A percentile compares a stretch with the other conserved stretches of the same genome.
These are phyloP conservation scores for Penicillium sp. DNA, from an alignment of 2,329 filamentous ascomycete genomes.

Conservation along the genomic window DNA sequence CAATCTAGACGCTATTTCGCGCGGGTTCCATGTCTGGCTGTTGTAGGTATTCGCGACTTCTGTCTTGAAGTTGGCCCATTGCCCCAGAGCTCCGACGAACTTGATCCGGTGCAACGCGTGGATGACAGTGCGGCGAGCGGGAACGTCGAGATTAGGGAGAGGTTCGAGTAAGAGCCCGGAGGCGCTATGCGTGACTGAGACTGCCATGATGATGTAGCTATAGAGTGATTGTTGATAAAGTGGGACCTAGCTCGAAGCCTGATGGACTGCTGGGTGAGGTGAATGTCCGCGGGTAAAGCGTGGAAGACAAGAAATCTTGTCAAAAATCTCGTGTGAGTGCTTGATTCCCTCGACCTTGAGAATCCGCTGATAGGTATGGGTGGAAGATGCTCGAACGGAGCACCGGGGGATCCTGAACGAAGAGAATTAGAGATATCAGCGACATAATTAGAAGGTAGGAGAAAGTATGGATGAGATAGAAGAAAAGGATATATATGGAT, in stretches of 20 bases:
- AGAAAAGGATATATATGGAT: no score
- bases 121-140: neutral
- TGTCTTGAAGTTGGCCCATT: neutral
- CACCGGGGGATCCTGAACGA: no score
- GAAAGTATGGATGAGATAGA: no score
- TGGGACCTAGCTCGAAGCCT: neutral
- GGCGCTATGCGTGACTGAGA: neutral
- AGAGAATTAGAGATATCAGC: no score
- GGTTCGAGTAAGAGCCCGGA: neutral
- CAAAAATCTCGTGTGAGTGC: no score
- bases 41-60: neutral
- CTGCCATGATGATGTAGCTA: neutral
- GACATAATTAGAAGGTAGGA: no score
- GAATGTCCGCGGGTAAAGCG: no score
- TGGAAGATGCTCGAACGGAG: no score
- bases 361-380: no score
- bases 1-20: neutral
- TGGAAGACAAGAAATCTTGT: no score
- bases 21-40: neutral
- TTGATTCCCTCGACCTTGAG: no score
- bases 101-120: neutral
- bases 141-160: neutral
- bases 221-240: neutral
- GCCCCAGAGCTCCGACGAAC: slow-evolving; percentile 1
- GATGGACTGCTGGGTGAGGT: neutral